Evolutionary conservation across 495 filamentous ascomycete species (phyloP), one percentile per base, ranked within the genome.

Genomic region (Evansstolkia leycettana): DNA sequence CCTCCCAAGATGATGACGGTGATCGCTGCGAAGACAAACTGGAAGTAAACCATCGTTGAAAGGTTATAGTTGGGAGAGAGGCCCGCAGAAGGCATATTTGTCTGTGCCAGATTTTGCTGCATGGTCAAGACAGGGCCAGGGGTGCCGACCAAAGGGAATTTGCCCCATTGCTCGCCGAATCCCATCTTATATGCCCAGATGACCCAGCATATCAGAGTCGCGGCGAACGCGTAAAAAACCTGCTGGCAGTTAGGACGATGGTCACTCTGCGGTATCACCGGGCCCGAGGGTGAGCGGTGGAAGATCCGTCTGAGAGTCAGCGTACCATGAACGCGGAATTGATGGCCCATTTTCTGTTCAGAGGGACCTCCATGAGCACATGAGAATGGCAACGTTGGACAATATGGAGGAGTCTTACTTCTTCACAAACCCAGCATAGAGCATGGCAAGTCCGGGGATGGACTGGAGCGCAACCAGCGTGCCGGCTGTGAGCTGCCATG

Each of bases 11-110:
- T 67, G 33, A 72, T 51, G 5, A 70, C 55, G 0, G 70, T 75
- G 45, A 75, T 75, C 25, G 70, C 70, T 0, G 70, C 70, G 50
- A 75, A 75, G 18, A 72, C 70, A 40, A 75, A 75, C 36, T 75
- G 70, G 49, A 75, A 75, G 48, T 75, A 75, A 0, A 72, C 52
- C 70, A 75, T 73, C n/a, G 66, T 72, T 2, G 64, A 58, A 42
- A 62, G 38, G 12, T 67, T 65, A 41, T 59, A 75, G 37, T 58
- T 55, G 20, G 57, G 53, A 6, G 45, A 40, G 33, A 64, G 26
- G 24, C 38, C 53, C 2, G 67, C 60, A 8, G 65, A 52, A 1
- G 69, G 67, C 6, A 75, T 49, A 6, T 34, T 34, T 7, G 65
- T 55, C 42, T 70, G 70, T 1, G 33, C 42, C 13, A 73, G 54